A percentile compares a stretch with the other conserved stretches of the same genome.
These are phyloP conservation scores for Fusarium sp. DNA, from an alignment of 2,329 filamentous ascomycete species.

Conservation along the genomic window DNA sequence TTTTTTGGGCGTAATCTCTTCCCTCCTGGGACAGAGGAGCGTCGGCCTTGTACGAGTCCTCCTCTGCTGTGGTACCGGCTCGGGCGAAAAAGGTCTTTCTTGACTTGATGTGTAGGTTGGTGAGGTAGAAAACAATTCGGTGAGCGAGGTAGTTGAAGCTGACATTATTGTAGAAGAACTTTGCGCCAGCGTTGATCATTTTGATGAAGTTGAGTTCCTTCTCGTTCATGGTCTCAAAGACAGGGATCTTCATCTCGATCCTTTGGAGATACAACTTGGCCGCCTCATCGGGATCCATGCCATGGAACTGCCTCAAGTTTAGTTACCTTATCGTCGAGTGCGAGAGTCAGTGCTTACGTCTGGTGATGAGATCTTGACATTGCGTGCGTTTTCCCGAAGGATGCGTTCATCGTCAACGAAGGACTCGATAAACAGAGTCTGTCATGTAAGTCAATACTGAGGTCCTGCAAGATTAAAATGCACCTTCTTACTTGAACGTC, in stretches of 20 bases:
- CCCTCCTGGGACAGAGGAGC: constrained; percentile 85
- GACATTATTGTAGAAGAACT: constrained; percentile 95
- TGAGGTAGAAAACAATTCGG: constrained; percentile 96
- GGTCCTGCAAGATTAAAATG: not conserved
- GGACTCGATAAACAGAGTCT: constrained; percentile 97
- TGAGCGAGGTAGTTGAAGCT: constrained; percentile 97
- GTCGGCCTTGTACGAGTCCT: constrained; percentile 92
- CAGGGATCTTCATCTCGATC: constrained; percentile 91
- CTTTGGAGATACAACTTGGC: constrained; percentile 90
- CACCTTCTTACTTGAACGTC: constrained; percentile 77
- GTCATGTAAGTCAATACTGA: constrained; percentile 17
- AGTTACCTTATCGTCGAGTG: not conserved
- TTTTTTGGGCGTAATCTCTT: constrained; percentile 81
- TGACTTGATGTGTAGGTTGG: constrained; percentile 96
- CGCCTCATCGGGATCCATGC: constrained; percentile 91
- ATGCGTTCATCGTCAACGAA: constrained; percentile 93
- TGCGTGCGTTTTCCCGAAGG: constrained; percentile 94
- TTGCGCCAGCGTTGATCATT: constrained; percentile 97
- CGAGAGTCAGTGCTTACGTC: constrained; percentile 69
- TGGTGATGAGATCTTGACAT: constrained; percentile 97
- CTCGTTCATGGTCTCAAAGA: constrained; percentile 97
- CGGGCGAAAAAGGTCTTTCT: constrained; percentile 93
- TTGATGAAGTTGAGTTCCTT: constrained; percentile 96
- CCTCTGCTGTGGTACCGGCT: constrained; percentile 85
- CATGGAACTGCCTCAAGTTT: constrained; percentile 72